Evolutionary conservation across 192 early-diverging fungal species (phyloP), one percentile per base, ranked within the genome.

Genomic region (Geranomyces michiganensis): DNA sequence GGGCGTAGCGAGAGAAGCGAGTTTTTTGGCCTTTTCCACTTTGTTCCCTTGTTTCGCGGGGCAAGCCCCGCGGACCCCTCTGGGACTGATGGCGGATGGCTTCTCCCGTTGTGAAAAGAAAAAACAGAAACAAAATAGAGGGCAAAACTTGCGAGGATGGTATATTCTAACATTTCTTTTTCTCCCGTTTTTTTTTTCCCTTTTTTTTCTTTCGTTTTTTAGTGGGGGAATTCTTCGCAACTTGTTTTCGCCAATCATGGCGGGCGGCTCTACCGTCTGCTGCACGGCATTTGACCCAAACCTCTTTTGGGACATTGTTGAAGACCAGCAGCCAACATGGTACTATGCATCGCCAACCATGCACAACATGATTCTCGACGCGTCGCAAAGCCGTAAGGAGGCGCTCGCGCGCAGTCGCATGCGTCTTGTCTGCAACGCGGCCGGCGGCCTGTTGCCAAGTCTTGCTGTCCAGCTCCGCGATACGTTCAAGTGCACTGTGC

Each of bases 161-260:
- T n/a, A n/a, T n/a, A n/a, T n/a, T n/a, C n/a, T n/a, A n/a, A n/a
- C n/a, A n/a, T n/a, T n/a, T n/a, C n/a, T n/a, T n/a, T n/a, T n/a
- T n/a, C n/a, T n/a, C n/a, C 36, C 10, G 36, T 41, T 7, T 32
- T 41, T 41, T 10, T 41, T 10, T 41, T 41, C 36, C 36, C 36
- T 64, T 41, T 89, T 90, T 90, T 9, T 78, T 93, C 29, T 92
- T 92, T 79, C 90, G 90, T 55, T 15, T 55, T 55, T 7, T 72
- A 92, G 93, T 9, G 92, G 93, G 64, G 93, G 93, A 14, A 80
- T 94, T 48, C 81, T 94, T 14, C 86, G 91, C 55, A 91, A 89
- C 30, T 74, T 89, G 56, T 80, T 94, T 24, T 79, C 93, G 5
- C 84, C 91, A 8, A 80, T 94, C 15, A 79, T 84, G 24, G 81